Conservation (phyloP, 805 yeast genomes). For the Myxozyma vanderwaltii region DNA sequence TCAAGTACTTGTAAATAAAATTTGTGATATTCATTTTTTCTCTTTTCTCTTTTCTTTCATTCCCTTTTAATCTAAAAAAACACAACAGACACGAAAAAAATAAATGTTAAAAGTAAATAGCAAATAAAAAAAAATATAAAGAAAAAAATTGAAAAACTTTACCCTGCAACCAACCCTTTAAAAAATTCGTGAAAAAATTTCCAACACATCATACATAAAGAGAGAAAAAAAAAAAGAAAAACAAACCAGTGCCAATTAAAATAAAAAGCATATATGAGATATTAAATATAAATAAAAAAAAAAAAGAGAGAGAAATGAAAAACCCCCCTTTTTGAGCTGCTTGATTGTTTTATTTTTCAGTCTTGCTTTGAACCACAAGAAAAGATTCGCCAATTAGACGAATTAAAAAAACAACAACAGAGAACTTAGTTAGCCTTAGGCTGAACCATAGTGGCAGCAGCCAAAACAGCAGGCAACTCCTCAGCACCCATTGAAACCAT, state of each 20-base stretch:
- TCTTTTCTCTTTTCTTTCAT: no score
- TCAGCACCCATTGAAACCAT: conserved; percentile 55
- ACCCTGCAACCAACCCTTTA: background rate
- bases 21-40: no score
- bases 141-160: background rate
- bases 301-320: background rate
- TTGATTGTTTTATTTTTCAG: no score
- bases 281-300: background rate
- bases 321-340: no score
- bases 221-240: background rate
- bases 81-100: background rate
- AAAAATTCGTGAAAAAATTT: background rate
- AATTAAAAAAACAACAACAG: background rate
- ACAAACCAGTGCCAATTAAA: no score
- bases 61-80: no score
- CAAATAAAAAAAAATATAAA: background rate
- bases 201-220: background rate
- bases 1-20: no score
- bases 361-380: no score
- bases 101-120: background rate
- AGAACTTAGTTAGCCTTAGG: conserved; percentile 27
- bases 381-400: no score
- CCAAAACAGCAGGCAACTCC: conserved; percentile 63
- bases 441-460: conserved; percentile 51
- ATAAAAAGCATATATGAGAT: no score